Percentiles rank a stretch among this genome's conserved stretches.
Conservation (phyloP, 228 moss, liverwort and hornwort genomes). For the Sphagnum magellanicum region DNA sequence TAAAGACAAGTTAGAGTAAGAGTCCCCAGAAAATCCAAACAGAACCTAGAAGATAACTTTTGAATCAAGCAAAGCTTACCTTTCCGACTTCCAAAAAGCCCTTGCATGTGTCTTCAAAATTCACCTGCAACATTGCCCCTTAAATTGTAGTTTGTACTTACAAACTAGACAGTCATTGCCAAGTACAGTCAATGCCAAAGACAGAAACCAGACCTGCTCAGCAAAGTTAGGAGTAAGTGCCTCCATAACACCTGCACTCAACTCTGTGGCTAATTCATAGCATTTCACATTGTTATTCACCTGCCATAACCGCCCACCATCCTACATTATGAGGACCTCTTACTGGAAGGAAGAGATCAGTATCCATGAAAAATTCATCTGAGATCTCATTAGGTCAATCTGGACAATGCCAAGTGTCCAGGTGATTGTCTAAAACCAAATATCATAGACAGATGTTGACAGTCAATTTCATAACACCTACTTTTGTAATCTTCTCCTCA, state of each 20-base stretch:
- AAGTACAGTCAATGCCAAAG: not conserved
- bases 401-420: too few relatives aligned
- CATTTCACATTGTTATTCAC: constrained; percentile 97
- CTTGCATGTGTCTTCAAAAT: constrained; percentile 99
- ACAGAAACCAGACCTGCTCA: constrained; percentile 59
- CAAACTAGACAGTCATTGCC: not conserved
- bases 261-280: constrained; percentile 86
- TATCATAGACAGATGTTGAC: too few relatives aligned
- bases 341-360: not conserved
- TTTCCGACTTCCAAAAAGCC: constrained; percentile 98
- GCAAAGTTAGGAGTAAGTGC: constrained; percentile 95
- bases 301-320: constrained; percentile 24
- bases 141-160: too few relatives aligned
- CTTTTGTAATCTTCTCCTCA: too few relatives aligned
- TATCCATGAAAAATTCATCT: not conserved
- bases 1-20: too few relatives aligned
- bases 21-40: too few relatives aligned
- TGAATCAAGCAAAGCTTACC: constrained; percentile 23
- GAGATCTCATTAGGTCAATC: too few relatives aligned
- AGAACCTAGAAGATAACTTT: too few relatives aligned
- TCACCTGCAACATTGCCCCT: constrained; percentile 52
- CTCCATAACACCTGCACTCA: constrained; percentile 94
- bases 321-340: not conserved
- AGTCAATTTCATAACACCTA: too few relatives aligned
- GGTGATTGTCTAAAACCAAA: too few relatives aligned